phyloP scores from a whole-genome alignment of 176 grass and related monocot species.

The Juncus effusus region DNA sequence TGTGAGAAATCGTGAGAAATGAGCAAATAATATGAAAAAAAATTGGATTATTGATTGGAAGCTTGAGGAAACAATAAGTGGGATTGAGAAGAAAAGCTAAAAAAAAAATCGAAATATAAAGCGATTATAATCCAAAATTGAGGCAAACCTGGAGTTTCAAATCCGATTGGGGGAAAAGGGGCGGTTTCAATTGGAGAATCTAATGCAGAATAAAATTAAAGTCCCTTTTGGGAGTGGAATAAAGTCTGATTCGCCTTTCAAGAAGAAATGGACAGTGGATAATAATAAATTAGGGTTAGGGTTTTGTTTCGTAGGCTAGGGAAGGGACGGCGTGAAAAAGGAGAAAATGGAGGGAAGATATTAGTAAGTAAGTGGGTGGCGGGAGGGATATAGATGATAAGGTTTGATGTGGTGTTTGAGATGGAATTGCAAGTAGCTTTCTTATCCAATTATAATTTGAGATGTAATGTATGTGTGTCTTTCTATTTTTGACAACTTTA shows the following conservation, averaged over 20 bases:
- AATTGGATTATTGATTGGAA: too few species aligned
- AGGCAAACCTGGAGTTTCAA: neutral
- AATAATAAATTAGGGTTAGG: slow-evolving; percentile 9
- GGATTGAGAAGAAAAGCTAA: neutral
- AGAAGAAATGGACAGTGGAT: neutral
- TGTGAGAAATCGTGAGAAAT: neutral
- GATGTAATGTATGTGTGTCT: neutral
- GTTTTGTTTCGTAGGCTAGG: neutral
- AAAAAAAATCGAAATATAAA: neutral
- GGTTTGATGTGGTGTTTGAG: neutral
- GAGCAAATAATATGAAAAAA: neutral
- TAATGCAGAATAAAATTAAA: neutral
- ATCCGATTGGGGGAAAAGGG: neutral
- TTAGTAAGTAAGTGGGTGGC: slow-evolving; percentile 11
- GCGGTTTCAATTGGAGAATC: neutral
- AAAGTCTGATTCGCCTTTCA: neutral
- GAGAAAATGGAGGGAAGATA: neutral
- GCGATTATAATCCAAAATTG: neutral
- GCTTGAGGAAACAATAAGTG: too few species aligned
- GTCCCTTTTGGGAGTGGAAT: neutral
- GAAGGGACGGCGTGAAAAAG: slow-evolving; percentile 17
- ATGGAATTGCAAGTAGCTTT: neutral
- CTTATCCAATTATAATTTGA: neutral
- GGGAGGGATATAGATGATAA: slow-evolving; percentile 20
- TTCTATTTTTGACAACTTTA: neutral